Base-by-base conservation (phyloP, 306 rosid species). In the Quercus suber region DNA sequence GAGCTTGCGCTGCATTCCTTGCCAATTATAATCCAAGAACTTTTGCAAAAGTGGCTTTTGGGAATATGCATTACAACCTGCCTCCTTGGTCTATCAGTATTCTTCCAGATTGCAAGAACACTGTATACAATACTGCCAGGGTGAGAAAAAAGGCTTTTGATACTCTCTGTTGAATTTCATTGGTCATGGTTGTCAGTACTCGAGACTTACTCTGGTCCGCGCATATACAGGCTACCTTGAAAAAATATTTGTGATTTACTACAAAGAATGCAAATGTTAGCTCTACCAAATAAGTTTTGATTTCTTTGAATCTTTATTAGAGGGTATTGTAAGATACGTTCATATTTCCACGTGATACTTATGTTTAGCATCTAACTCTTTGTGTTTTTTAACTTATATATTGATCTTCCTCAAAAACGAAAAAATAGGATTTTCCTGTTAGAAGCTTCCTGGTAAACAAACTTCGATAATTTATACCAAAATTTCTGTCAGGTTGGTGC, bases 81-180 rank as follows among this genome's bases (percentile, higher is more conserved):
- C 99, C 99, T 73, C 99, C 99, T 52, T 95, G 99, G 99, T 95
- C 99, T 77, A 87, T 93, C 76, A 95, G 99, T 87, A 91, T 95
- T 88, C 99, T 95, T 82, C 99, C 99, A 19, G 94, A 93, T 86
- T 95, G 98, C 89, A 89, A 84, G 84, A 87, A 89, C 85, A 91
- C 97, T 77, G 99, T 91, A 63, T 95, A 91, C 76, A 95, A 95
- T 82, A 95, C 97, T 65, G 99, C 99, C 76, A 95, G 98, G 98
- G 99, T 95, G 85, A 89, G 96, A 18, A 19, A 56, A 69, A 84
- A 68, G 45, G 7, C 31, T n/a, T 75, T 68, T 68, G 49, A 51
- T 75, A 19, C 23, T 30, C 12, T 11, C 13, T 12, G 51, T 25
- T 75, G 21, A 58, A 25, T 31, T 61, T 59, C 43, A 19, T 51